Percentiles rank a stretch among this genome's conserved stretches.
Evolutionary conservation across 192 early-diverging fungal genomes (phyloP).

Genomic region (Backusella australiensis): DNA sequence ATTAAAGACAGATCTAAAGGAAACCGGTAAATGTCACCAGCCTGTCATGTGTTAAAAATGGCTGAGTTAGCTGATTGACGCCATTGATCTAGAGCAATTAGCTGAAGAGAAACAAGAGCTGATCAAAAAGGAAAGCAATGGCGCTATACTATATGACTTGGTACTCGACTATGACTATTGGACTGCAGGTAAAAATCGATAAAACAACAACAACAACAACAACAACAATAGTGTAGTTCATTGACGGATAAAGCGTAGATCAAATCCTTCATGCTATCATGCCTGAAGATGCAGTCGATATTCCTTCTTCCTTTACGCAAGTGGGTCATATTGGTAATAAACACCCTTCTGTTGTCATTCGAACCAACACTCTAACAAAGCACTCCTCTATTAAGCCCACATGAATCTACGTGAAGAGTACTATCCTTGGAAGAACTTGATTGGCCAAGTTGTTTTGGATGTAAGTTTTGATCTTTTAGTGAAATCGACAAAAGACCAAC

Average conservation of each 20-base stretch:
- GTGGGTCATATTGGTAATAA: slow-evolving; percentile 86
- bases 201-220: neutral
- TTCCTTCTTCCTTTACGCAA: slow-evolving; percentile 70
- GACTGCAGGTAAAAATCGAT: slow-evolving; percentile 61
- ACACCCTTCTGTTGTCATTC: neutral
- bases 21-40: neutral
- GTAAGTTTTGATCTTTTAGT: slow-evolving; percentile 35
- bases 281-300: slow-evolving; percentile 1
- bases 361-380: neutral
- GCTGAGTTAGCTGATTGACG: slow-evolving; percentile 46
- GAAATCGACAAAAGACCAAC: neutral
- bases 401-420: slow-evolving; percentile 94
- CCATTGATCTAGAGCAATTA: neutral
- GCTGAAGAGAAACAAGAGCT: neutral
- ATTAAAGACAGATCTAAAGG: slow-evolving; percentile 44
- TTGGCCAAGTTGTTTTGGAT: slow-evolving; percentile 95
- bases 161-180: slow-evolving; percentile 44
- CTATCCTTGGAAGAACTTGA: slow-evolving; percentile 86
- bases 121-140: neutral
- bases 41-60: neutral
- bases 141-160: neutral
- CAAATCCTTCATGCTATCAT: slow-evolving; percentile 13
- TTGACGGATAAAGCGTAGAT: neutral
- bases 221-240: neutral
- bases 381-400: slow-evolving; percentile 59